A percentile compares a stretch with the other conserved stretches of the same genome.
Evolutionary conservation across 2,329 filamentous ascomycete genomes (phyloP).

Genomic region (Fusarium mexicanum): DNA sequence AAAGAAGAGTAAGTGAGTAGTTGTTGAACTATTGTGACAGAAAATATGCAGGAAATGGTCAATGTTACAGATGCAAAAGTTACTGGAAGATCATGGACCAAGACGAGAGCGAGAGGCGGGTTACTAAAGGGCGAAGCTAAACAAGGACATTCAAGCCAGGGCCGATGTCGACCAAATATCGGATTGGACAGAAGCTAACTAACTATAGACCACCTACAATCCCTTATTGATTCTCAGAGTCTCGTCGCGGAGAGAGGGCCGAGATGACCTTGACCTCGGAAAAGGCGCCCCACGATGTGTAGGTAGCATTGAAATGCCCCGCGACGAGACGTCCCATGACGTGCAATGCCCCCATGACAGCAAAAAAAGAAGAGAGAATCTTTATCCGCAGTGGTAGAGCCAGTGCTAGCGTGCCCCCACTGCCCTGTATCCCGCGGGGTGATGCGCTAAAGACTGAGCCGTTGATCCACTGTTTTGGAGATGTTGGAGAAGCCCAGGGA

Average conservation of each 20-base stretch:
- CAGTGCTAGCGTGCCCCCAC: constrained; percentile 21
- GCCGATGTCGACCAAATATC: constrained; percentile 21
- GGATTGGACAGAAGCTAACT: neutral
- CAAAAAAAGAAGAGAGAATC: constrained; percentile 4
- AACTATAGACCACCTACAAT: neutral
- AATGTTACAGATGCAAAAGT: constrained; percentile 1
- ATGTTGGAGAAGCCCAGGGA: constrained; percentile 26
- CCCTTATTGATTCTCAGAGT: neutral
- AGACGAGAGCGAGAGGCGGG: constrained; percentile 20
- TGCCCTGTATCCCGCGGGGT: constrained; percentile 27
- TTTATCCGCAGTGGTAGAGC: neutral
- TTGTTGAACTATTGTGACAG: neutral
- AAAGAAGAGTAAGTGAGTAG: neutral
- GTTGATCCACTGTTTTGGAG: constrained; percentile 21
- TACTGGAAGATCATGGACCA: constrained; percentile 11
- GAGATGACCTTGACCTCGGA: constrained; percentile 21
- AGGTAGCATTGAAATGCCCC: constrained; percentile 2
- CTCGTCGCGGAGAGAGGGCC: constrained; percentile 32
- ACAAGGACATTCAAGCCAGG: constrained; percentile 4
- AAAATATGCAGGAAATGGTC: neutral
- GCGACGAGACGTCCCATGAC: constrained; percentile 26
- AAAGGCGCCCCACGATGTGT: constrained; percentile 21
- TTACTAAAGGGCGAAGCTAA: constrained; percentile 16
- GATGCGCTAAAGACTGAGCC: constrained; percentile 12
- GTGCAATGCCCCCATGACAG: constrained; percentile 29